phyloP scores from a whole-genome alignment of 2,329 filamentous ascomycete genomes.

The Myriosclerotinia duriaeana region DNA sequence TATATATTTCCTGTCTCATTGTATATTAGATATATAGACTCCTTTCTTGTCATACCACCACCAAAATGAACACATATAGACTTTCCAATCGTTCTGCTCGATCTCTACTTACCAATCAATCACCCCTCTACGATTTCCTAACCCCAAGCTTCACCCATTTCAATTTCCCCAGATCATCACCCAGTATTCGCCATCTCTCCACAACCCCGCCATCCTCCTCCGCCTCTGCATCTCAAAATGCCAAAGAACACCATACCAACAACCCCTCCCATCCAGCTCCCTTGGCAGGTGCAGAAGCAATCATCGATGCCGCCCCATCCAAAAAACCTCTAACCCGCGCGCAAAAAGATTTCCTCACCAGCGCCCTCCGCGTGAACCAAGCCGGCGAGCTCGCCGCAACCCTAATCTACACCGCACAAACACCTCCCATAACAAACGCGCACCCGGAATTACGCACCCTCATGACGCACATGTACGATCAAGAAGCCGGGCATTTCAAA shows the following conservation, averaged over 20 bases:
- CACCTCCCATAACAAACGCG: slow-evolving; percentile 71
- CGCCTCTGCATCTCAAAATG: background rate
- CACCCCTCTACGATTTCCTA: slow-evolving; percentile 44
- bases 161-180: slow-evolving; percentile 27
- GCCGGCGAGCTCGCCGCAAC: slow-evolving; percentile 96
- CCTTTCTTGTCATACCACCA: background rate
- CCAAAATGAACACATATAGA: slow-evolving; percentile 16
- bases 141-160: slow-evolving; percentile 41
- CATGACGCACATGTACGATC: slow-evolving; percentile 98
- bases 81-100: slow-evolving; percentile 26
- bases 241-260: slow-evolving; percentile 7
- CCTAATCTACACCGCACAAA: slow-evolving; percentile 89
- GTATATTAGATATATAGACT: slow-evolving; percentile 5
- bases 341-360: slow-evolving; percentile 73
- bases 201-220: slow-evolving; percentile 25
- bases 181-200: slow-evolving; percentile 31
- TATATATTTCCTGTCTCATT: background rate
- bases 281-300: slow-evolving; percentile 5
- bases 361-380: slow-evolving; percentile 91
- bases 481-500: slow-evolving; percentile 82
- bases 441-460: slow-evolving; percentile 86
- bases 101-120: slow-evolving; percentile 17
- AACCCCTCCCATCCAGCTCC: slow-evolving; percentile 8
- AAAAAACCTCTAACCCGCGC: slow-evolving; percentile 59
- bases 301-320: background rate